phyloP scores from a whole-genome alignment of 129 eudicot genomes.

The Centaurea solstitialis region DNA sequence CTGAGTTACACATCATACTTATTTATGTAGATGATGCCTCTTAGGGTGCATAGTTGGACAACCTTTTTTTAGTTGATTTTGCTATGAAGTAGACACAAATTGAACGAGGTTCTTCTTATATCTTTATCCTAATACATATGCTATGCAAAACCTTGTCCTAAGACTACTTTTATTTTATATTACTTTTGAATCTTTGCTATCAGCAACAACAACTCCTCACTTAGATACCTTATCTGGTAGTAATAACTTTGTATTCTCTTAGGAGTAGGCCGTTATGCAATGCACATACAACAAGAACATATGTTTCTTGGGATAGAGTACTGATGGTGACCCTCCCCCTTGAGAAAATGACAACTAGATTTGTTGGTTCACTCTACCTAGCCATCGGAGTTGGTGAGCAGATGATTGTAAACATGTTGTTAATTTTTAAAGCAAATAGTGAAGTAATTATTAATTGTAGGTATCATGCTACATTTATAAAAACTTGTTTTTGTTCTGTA shows the following conservation, averaged over 20 bases:
- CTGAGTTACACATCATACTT: background rate
- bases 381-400: slow-evolving; percentile 66
- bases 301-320: slow-evolving; percentile 79
- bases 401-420: slow-evolving; percentile 52
- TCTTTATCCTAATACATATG: slow-evolving; percentile 68
- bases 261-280: slow-evolving; percentile 63
- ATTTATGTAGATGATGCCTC: slow-evolving; percentile 62
- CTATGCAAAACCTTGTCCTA: background rate
- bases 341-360: slow-evolving; percentile 83
- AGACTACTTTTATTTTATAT: background rate
- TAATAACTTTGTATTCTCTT: background rate
- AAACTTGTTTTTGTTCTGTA: background rate
- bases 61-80: slow-evolving; percentile 71
- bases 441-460: background rate
- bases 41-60: slow-evolving; percentile 67
- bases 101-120: slow-evolving; percentile 65
- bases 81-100: slow-evolving; percentile 78
- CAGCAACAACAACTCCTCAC: background rate
- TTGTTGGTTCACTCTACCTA: slow-evolving; percentile 74
- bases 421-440: background rate
- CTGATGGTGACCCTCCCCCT: slow-evolving; percentile 77
- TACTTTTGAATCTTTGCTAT: background rate
- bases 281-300: slow-evolving; percentile 81
- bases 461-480: slow-evolving; percentile 6
- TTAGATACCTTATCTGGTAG: too few species aligned